Evolutionary conservation across 225 moss, liverwort and hornwort genomes (phyloP), one percentile per base, ranked within the genome.

Genomic region (Takakia lepidozioides): DNA sequence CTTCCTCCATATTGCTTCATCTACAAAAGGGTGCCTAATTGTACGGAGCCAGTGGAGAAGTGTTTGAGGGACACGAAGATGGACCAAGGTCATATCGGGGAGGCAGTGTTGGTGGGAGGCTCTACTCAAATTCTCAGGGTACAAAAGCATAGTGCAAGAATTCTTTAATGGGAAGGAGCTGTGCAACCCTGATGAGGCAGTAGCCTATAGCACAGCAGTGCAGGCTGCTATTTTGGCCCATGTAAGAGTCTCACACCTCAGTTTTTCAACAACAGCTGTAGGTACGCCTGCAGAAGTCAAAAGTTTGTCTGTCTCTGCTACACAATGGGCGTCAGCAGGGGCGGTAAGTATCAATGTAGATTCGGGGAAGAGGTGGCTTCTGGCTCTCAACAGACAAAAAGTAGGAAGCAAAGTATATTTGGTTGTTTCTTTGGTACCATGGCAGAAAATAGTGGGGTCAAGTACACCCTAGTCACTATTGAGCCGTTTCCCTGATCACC

Each of bases 261-360:
- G 49, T 47, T 87, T 98, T 62, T 98, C 90, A 56, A 98, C 80
- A 15, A 98, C 84, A 6, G 95, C 49, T 90, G 90, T 10, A 98
- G 63, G 55, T 90, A 98, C 15, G 90, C 95, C 70, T 90, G 95
- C 46, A 98, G 62, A 58, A 98, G 80, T 49, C 90, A 90, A 54
- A 98, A 87, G 55, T 98, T 98, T 1, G 95, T 90, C 56, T 90
- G 83, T 36, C 87, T 74, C 67, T 85, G 80, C 95, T 90, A 98
- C 16, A 83, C 61, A 16, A 51, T 47, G 10, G 84, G 70, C 28
- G 78, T 85, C 58, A 98, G 62, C 42, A 98, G 75, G 23, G 49
- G 48, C 20, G 90, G 87, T 46, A 98, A 90, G 26, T 87, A 43
- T 1, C 55, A 6, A 90, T 67, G 27, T 98, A 98, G 7, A 66